A percentile compares a stretch with the other conserved stretches of the same genome.
Evolutionary conservation across 768 basidiomycete genomes (phyloP).

Genomic region (Mycena kentingensis): DNA sequence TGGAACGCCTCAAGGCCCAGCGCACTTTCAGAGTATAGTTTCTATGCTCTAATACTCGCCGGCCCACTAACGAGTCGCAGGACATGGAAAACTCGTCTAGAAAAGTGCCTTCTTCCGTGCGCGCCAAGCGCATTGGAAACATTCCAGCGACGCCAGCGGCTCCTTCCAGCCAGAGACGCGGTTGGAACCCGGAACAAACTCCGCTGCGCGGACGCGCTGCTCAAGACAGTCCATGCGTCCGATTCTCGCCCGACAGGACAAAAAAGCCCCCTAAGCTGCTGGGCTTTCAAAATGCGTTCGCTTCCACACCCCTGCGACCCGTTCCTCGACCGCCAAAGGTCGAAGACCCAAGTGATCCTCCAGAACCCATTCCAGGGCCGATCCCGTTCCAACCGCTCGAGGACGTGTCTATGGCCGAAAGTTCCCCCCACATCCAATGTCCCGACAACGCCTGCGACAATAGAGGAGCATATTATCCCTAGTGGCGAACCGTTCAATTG

Average conservation of each 20-base stretch:
- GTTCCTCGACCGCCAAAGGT: conserved; percentile 17
- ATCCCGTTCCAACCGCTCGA: conserved; percentile 12
- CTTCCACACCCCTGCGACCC: conserved; percentile 37
- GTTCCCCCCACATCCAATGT: neutral
- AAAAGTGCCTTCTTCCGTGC: conserved; percentile 49
- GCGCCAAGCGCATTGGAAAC: conserved; percentile 39
- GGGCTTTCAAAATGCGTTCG: conserved; percentile 60
- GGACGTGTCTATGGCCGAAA: conserved; percentile 18
- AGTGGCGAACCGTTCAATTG: conserved; percentile 48
- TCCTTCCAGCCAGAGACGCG: conserved; percentile 42
- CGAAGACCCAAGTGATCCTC: neutral
- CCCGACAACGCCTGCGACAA: too few species aligned
- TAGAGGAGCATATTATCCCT: conserved; percentile 26
- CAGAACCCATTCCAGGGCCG: conserved; percentile 14
- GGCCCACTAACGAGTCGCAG: conserved; percentile 58
- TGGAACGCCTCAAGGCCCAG: conserved; percentile 70
- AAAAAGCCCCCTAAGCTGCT: conserved; percentile 41
- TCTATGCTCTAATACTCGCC: conserved; percentile 4
- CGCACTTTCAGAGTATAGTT: conserved; percentile 64
- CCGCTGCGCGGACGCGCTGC: conserved; percentile 34
- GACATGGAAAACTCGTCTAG: conserved; percentile 61
- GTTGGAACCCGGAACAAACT: conserved; percentile 37
- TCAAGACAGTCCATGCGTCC: conserved; percentile 25
- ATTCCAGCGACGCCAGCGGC: conserved; percentile 42
- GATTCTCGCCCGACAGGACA: conserved; percentile 33